Conservation (phyloP, 2,329 filamentous ascomycete genomes). For the Dryadomyces quercus-mongolicae region DNA sequence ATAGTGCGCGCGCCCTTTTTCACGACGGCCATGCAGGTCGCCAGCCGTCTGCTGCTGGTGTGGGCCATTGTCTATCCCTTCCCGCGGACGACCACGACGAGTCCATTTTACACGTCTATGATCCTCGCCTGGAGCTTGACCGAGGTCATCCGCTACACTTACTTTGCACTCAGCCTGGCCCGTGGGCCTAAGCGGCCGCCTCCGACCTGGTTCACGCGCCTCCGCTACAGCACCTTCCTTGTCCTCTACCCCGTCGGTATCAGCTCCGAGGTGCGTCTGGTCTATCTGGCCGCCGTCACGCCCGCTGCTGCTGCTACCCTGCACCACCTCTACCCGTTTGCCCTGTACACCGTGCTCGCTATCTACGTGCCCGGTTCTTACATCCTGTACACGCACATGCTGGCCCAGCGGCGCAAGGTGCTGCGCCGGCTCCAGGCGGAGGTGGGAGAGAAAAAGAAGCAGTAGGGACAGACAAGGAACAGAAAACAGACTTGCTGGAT, state of each 20-base stretch:
- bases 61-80: slow-evolving; percentile 74
- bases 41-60: slow-evolving; percentile 75
- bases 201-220: slow-evolving; percentile 52
- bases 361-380: slow-evolving; percentile 46
- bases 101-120: slow-evolving; percentile 61
- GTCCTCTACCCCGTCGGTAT: slow-evolving; percentile 90
- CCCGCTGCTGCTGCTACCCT: slow-evolving; percentile 40
- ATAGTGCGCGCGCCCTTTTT: slow-evolving; percentile 74
- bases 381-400: slow-evolving; percentile 88
- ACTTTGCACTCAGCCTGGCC: slow-evolving; percentile 66
- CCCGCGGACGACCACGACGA: slow-evolving; percentile 45
- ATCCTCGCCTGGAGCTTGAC: slow-evolving; percentile 80
- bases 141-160: slow-evolving; percentile 87
- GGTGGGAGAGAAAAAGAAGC: background rate
- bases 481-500: no score
- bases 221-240: slow-evolving; percentile 87
- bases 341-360: slow-evolving; percentile 10
- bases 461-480: background rate
- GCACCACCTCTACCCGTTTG: slow-evolving; percentile 37
- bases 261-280: slow-evolving; percentile 70
- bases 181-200: slow-evolving; percentile 22
- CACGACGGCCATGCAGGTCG: slow-evolving; percentile 85
- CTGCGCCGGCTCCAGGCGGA: slow-evolving; percentile 48
- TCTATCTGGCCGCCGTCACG: slow-evolving; percentile 52
- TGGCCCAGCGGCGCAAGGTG: slow-evolving; percentile 74